Percentiles rank a stretch among this genome's conserved stretches.
Conservation (phyloP, 352 stramenopile species). For the Halophytophthora polymorphica region DNA sequence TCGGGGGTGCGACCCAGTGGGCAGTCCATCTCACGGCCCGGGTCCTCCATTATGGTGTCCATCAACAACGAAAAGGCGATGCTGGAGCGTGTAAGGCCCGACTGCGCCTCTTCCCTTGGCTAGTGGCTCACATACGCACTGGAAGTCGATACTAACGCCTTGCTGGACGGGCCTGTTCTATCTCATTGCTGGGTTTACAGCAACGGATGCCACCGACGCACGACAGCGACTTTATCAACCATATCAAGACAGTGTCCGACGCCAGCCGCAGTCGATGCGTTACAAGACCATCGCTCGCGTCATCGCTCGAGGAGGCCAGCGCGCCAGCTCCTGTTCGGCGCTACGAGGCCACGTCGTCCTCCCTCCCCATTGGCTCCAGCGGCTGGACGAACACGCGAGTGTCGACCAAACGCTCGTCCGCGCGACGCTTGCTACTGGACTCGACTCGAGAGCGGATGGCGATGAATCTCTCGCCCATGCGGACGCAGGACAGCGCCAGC, state of each 20-base stretch:
- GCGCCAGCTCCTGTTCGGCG: conserved; percentile 15
- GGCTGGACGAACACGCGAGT: conserved; percentile 22
- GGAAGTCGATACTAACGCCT: no score
- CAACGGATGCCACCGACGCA: no score
- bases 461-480: conserved; percentile 6
- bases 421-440: conserved; percentile 1
- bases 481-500: no score
- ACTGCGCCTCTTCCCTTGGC: no score
- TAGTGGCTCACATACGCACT: not conserved
- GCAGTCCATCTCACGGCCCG: conserved; percentile 17
- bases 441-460: conserved; percentile 1
- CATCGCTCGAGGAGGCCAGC: conserved; percentile 25
- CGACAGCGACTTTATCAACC: conserved; percentile 3
- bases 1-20: conserved; percentile 17
- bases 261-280: conserved; percentile 10
- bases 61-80: conserved; percentile 9
- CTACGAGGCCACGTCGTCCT: conserved; percentile 5
- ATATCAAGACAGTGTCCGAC: conserved; percentile 14
- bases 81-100: conserved; percentile 13
- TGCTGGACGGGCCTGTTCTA: no score
- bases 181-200: no score
- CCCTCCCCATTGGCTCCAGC: conserved; percentile 3
- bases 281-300: not conserved
- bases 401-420: not conserved
- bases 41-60: conserved; percentile 27